These are phyloP conservation scores for Sphaerulina musiva DNA, from an alignment of 2,329 filamentous ascomycete species.

Conservation along the genomic window DNA sequence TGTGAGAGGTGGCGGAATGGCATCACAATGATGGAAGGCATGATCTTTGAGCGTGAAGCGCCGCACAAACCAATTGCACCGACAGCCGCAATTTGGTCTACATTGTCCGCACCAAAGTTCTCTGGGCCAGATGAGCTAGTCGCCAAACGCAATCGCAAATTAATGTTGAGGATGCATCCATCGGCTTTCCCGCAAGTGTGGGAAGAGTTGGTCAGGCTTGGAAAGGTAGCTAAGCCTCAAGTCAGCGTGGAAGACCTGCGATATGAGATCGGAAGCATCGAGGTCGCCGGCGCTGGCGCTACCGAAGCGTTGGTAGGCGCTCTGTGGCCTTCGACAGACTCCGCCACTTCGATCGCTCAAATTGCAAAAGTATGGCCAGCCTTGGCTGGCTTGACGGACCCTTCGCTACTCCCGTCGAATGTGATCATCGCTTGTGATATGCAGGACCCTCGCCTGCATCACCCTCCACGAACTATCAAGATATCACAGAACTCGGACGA, in stretches of 20 bases:
- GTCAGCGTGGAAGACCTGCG: slow-evolving; percentile 62
- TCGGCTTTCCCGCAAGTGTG: slow-evolving; percentile 68
- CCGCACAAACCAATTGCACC: slow-evolving; percentile 59
- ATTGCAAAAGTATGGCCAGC: slow-evolving; percentile 43
- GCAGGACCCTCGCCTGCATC: slow-evolving; percentile 71
- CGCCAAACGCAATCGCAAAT: slow-evolving; percentile 42
- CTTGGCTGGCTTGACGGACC: slow-evolving; percentile 57
- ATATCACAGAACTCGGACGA: slow-evolving; percentile 22
- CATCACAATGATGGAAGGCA: slow-evolving; percentile 51
- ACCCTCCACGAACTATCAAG: slow-evolving; percentile 58
- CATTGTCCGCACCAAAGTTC: slow-evolving; percentile 29
- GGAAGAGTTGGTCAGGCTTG: slow-evolving; percentile 53
- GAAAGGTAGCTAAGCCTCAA: slow-evolving; percentile 55
- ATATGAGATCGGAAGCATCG: slow-evolving; percentile 66
- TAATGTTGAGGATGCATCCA: slow-evolving; percentile 74
- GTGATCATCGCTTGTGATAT: slow-evolving; percentile 66
- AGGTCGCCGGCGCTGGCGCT: slow-evolving; percentile 65
- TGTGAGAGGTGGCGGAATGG: slow-evolving; percentile 66
- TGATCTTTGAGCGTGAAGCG: slow-evolving; percentile 52
- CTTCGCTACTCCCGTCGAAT: slow-evolving; percentile 62
- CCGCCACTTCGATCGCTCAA: slow-evolving; percentile 39
- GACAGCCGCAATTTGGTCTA: slow-evolving; percentile 69
- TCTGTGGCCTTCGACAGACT: slow-evolving; percentile 46
- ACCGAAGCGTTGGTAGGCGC: slow-evolving; percentile 69
- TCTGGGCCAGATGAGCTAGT: slow-evolving; percentile 23